A percentile compares a stretch with the other conserved stretches of the same genome.
phyloP scores from a whole-genome alignment of 257 asterid species.

The Vinca minor region DNA sequence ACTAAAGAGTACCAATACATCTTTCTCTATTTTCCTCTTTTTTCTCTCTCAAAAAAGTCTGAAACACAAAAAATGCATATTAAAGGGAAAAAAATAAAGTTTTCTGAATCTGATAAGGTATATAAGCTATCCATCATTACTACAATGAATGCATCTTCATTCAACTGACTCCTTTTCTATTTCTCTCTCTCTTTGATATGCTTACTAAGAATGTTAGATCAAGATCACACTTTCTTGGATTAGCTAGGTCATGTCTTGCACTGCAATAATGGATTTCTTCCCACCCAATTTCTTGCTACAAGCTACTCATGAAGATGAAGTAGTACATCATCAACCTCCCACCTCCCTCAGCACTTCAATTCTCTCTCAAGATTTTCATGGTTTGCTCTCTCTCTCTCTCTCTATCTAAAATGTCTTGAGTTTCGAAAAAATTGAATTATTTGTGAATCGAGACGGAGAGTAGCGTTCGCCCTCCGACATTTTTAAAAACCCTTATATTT shows the following conservation, averaged over 20 bases:
- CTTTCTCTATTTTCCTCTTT: conserved; percentile 6
- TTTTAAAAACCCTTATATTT: too few species aligned
- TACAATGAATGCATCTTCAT: conserved; percentile 35
- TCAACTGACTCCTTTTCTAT: conserved; percentile 20
- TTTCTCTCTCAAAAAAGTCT: conserved; percentile 4
- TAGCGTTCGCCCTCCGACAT: too few species aligned
- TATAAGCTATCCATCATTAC: conserved; percentile 46
- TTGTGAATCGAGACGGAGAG: too few species aligned
- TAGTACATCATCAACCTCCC: conserved; percentile 26
- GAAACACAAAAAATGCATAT: conserved; percentile 17
- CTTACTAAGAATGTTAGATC: conserved; percentile 17
- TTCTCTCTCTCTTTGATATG: conserved; percentile 9
- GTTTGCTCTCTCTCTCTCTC: conserved; percentile 12
- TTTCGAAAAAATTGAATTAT: too few species aligned
- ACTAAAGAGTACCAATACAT: conserved; percentile 7
- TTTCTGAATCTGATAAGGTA: conserved; percentile 46
- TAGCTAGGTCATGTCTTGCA: conserved; percentile 37
- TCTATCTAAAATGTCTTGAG: too few species aligned
- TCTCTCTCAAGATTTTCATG: conserved; percentile 35
- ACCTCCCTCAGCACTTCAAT: conserved; percentile 30
- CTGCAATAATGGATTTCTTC: conserved; percentile 66
- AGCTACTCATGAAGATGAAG: conserved; percentile 44
- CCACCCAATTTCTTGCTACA: conserved; percentile 79
- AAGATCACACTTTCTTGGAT: conserved; percentile 16
- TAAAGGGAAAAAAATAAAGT: conserved; percentile 18